Evolutionary conservation across 495 filamentous ascomycete genomes (phyloP).

Genomic region (Penicillium nucicola): DNA sequence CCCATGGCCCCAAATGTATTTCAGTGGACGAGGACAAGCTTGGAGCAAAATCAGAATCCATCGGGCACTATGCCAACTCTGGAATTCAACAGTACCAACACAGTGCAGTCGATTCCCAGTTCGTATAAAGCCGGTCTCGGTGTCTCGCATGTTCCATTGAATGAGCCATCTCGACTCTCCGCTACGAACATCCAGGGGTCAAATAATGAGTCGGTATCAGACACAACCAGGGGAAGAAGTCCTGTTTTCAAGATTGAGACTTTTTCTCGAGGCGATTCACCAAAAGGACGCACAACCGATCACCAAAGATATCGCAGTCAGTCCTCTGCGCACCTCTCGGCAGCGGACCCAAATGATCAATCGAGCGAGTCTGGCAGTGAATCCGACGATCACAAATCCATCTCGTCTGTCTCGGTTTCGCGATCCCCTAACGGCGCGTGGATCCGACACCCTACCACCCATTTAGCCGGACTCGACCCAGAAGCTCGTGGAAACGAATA

Average conservation of each 20-base stretch:
- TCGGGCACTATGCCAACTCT: background rate
- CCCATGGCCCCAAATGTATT: conserved; percentile 7
- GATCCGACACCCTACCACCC: conserved; percentile 27
- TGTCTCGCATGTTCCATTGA: conserved; percentile 1
- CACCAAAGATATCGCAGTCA: conserved; percentile 30
- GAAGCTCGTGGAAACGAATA: conserved; percentile 32
- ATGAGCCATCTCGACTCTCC: conserved; percentile 17
- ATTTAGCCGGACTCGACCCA: conserved; percentile 41
- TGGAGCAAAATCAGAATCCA: conserved; percentile 12
- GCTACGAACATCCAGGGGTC: conserved; percentile 18
- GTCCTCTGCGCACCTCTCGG: conserved; percentile 40
- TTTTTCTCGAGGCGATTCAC: conserved; percentile 49
- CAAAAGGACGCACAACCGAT: conserved; percentile 24
- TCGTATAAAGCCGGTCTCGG: conserved; percentile 6
- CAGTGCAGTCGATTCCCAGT: background rate
- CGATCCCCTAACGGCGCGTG: conserved; percentile 33
- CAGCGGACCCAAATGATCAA: conserved; percentile 16
- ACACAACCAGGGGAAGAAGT: conserved; percentile 35
- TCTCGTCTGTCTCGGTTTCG: conserved; percentile 15
- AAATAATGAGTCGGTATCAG: conserved; percentile 8
- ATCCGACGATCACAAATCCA: conserved; percentile 15
- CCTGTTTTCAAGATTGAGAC: conserved; percentile 46
- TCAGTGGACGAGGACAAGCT: conserved; percentile 8
- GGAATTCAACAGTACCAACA: background rate
- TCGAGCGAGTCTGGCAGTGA: conserved; percentile 31